A percentile compares a stretch with the other conserved stretches of the same genome.
Conservation (phyloP, 352 stramenopile genomes). For the Phytophthora ohioensis region DNA sequence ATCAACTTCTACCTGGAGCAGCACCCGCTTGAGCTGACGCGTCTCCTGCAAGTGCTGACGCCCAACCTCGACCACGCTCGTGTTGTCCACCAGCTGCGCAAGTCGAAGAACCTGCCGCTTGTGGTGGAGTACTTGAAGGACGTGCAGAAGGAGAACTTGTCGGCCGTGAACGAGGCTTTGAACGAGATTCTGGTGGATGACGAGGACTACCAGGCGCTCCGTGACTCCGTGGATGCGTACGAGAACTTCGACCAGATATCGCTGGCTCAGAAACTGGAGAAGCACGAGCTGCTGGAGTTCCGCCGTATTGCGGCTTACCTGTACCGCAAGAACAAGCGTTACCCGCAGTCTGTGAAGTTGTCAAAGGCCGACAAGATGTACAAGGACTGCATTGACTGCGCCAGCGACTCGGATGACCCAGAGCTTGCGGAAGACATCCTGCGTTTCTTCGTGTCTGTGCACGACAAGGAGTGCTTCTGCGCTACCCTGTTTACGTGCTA, state of each 20-base stretch:
- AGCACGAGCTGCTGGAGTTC: conserved; percentile 99
- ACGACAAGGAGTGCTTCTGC: conserved; percentile 99
- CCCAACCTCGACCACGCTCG: conserved; percentile 98
- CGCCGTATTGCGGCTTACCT: conserved; percentile 99
- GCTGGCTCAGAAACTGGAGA: conserved; percentile 98
- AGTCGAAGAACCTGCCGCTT: conserved; percentile 97
- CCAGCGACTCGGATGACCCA: conserved; percentile 95
- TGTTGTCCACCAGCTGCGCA: conserved; percentile 98
- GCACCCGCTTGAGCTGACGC: conserved; percentile 97
- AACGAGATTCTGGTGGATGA: conserved; percentile 98
- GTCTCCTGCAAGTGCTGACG: conserved; percentile 98
- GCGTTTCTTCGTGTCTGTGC: conserved; percentile 98
- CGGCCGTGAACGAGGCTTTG: conserved; percentile 98
- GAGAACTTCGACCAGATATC: conserved; percentile 99
- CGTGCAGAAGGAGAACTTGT: conserved; percentile 99
- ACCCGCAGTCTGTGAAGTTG: conserved; percentile 97
- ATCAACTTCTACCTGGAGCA: conserved; percentile 99
- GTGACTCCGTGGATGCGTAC: conserved; percentile 98
- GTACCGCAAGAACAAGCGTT: conserved; percentile 99
- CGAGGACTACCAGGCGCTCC: conserved; percentile 98
- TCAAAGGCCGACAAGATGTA: conserved; percentile 99
- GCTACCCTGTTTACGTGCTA: conserved; percentile 99
- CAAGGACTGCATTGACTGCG: conserved; percentile 99
- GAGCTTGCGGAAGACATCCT: conserved; percentile 98
- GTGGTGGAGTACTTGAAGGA: conserved; percentile 98